Conservation (phyloP, 495 filamentous ascomycete genomes). For the Annulohypoxylon maeteangense region DNA sequence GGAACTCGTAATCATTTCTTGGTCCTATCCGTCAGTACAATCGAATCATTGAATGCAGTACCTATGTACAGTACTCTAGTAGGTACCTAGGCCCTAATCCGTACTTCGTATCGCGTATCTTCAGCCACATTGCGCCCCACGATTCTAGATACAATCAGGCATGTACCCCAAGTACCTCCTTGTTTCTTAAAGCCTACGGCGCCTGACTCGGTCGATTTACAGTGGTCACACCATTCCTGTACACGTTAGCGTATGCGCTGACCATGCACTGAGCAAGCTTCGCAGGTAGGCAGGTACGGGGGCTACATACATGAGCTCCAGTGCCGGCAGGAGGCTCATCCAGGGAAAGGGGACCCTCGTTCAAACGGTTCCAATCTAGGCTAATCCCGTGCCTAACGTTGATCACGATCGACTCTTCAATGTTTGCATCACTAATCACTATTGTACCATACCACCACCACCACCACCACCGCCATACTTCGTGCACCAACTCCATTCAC, state of each 20-base stretch:
- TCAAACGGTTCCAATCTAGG: background rate
- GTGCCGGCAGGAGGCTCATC: constrained; percentile 34
- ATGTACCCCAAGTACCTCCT: background rate
- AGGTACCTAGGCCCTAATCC: no score
- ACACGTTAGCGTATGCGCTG: constrained; percentile 2
- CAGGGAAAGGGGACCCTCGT: constrained; percentile 27
- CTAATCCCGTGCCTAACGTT: constrained; percentile 23
- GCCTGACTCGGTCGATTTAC: constrained; percentile 24
- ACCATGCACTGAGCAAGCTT: background rate
- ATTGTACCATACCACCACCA: background rate
- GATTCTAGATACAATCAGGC: constrained; percentile 9
- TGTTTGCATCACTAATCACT: constrained; percentile 13
- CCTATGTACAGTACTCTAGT: background rate
- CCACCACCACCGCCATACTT: no score
- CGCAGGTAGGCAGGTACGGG: background rate
- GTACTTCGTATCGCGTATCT: constrained; percentile 1
- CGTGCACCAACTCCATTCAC: constrained; percentile 10
- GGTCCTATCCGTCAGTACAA: background rate
- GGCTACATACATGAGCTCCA: background rate
- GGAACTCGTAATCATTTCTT: constrained; percentile 15
- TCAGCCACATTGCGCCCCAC: constrained; percentile 27
- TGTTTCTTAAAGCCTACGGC: background rate
- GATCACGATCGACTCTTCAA: constrained; percentile 17
- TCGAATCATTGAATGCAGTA: background rate
- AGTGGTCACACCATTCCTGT: constrained; percentile 13